Conservation (phyloP, 2,329 filamentous ascomycete genomes). For the Immersiporthe knoxdaviesiana region DNA sequence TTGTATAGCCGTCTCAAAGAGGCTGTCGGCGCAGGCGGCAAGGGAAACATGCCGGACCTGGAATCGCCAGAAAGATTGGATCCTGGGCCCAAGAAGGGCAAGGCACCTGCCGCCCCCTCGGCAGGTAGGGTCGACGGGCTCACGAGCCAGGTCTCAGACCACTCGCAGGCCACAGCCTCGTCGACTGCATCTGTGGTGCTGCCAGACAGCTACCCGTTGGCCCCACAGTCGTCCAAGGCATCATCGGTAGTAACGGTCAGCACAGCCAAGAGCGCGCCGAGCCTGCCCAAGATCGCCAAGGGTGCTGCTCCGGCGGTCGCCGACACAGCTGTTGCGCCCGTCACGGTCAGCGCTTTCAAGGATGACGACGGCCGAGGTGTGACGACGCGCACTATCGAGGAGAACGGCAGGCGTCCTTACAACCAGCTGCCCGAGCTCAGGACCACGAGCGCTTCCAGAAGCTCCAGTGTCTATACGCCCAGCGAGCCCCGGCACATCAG, state of each 20-base stretch:
- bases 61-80: constrained; percentile 45
- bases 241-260: constrained; percentile 54
- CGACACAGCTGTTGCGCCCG: constrained; percentile 52
- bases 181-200: constrained; percentile 11
- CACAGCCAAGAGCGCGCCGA: constrained; percentile 45
- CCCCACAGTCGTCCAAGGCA: constrained; percentile 49
- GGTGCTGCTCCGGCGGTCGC: constrained; percentile 46
- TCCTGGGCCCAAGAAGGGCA: constrained; percentile 24
- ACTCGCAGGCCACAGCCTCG: constrained; percentile 33
- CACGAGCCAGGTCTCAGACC: constrained; percentile 19
- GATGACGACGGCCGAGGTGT: constrained; percentile 52
- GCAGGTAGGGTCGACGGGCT: constrained; percentile 33
- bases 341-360: constrained; percentile 53
- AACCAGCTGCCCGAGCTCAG: constrained; percentile 31
- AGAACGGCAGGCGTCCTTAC: constrained; percentile 45
- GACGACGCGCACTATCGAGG: constrained; percentile 45
- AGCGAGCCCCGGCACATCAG: constrained; percentile 35
- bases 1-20: constrained; percentile 85
- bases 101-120: constrained; percentile 35
- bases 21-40: constrained; percentile 72
- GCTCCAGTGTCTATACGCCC: constrained; percentile 45
- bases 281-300: constrained; percentile 47
- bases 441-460: constrained; percentile 41
- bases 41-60: constrained; percentile 35
- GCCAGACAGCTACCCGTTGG: constrained; percentile 46